Evolutionary conservation across 306 rosid genomes (phyloP).

Genomic region (Malus asiatica): DNA sequence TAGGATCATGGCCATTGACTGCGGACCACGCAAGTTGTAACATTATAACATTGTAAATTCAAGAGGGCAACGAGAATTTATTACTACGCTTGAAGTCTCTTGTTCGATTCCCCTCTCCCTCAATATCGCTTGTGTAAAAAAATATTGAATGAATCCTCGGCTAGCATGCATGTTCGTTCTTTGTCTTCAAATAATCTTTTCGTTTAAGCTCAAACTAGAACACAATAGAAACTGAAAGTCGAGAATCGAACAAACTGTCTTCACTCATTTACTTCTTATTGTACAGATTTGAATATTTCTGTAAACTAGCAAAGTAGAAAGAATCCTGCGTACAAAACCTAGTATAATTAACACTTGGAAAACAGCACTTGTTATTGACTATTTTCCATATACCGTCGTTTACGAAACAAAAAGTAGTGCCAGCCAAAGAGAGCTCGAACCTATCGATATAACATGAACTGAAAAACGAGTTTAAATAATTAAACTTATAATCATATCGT

Average conservation of each 20-base stretch:
- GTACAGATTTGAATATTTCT: not conserved
- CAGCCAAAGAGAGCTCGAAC: constrained; percentile 4
- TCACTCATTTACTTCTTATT: not conserved
- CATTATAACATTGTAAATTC: no score
- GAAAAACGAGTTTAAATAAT: not conserved
- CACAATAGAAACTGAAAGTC: not conserved
- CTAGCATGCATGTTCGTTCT: not conserved
- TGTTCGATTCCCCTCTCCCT: no score
- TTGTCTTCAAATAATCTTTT: not conserved
- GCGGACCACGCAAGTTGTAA: no score
- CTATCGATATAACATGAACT: not conserved
- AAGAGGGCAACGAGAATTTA: no score
- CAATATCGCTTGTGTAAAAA: no score
- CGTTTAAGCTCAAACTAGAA: not conserved
- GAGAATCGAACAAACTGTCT: not conserved
- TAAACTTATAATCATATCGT: not conserved
- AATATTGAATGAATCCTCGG: not conserved
- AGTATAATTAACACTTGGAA: not conserved
- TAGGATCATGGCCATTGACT: no score
- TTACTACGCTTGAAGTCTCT: no score
- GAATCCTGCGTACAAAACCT: not conserved
- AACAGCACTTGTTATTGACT: not conserved
- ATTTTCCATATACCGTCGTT: not conserved
- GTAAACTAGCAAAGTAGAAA: not conserved
- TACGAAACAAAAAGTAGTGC: not conserved